phyloP scores from a whole-genome alignment of 139 green algal genomes.

The Chlorella sp. region DNA sequence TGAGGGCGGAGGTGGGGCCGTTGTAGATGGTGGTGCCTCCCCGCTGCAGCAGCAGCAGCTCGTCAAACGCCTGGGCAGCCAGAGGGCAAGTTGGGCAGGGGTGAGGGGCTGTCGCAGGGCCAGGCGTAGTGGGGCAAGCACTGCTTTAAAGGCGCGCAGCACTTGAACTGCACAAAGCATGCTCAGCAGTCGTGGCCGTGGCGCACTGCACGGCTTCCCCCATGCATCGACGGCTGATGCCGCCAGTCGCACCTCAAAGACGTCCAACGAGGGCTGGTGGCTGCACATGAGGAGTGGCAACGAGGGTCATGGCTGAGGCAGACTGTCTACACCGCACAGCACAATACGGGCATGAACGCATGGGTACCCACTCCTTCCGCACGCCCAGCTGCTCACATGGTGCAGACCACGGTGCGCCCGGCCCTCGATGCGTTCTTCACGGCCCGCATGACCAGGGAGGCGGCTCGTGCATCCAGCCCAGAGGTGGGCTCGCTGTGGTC shows the following conservation, averaged over 20 bases:
- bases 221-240: too few species aligned
- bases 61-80: slow-evolving; percentile 46
- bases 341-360: background rate
- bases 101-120: background rate
- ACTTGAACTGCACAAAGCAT: background rate
- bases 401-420: slow-evolving; percentile 52
- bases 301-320: background rate
- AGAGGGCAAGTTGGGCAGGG: background rate
- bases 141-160: background rate
- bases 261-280: background rate
- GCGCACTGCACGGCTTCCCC: too few species aligned
- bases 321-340: background rate
- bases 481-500: slow-evolving; percentile 37
- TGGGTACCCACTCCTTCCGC: background rate
- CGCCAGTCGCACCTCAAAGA: too few species aligned
- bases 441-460: slow-evolving; percentile 53
- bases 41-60: slow-evolving; percentile 68
- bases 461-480: slow-evolving; percentile 51
- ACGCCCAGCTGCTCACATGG: slow-evolving; percentile 25
- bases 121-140: too few species aligned
- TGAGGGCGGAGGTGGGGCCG: slow-evolving; percentile 49
- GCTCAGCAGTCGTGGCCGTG: too few species aligned
- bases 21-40: slow-evolving; percentile 67
- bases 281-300: background rate
- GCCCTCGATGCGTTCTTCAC: slow-evolving; percentile 42